Percentiles rank a stretch among this genome's conserved stretches.
phyloP scores from a whole-genome alignment of 1,284 basidiomycete genomes.

The Sporisorium sorghi region DNA sequence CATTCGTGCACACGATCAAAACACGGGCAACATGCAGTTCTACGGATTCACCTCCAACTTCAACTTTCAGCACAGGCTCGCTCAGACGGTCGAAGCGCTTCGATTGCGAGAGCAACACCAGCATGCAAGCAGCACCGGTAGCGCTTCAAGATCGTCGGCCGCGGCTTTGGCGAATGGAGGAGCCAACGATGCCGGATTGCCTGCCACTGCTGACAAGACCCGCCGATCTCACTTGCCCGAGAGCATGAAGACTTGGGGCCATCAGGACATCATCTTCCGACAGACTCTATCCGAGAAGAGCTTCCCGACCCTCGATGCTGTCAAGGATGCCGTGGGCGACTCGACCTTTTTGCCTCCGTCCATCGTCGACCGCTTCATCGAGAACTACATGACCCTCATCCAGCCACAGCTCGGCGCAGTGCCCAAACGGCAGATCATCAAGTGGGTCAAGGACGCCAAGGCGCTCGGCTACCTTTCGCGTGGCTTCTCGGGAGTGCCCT shows the following conservation, averaged over 20 bases:
- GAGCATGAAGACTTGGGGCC: slow-evolving; percentile 50
- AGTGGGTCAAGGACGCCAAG: slow-evolving; percentile 52
- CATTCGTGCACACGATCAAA: slow-evolving; percentile 50
- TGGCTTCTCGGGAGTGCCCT: slow-evolving; percentile 40
- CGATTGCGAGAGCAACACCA: slow-evolving; percentile 43
- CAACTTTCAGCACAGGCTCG: slow-evolving; percentile 51
- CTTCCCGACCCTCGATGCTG: slow-evolving; percentile 43
- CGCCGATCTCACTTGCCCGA: slow-evolving; percentile 38
- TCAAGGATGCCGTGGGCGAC: slow-evolving; percentile 40
- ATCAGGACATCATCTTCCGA: slow-evolving; percentile 52
- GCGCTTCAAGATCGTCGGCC: background rate
- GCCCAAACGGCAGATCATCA: slow-evolving; percentile 47
- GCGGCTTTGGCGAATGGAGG: slow-evolving; percentile 4
- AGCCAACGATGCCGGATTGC: background rate
- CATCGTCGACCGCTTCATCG: slow-evolving; percentile 52
- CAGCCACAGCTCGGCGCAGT: slow-evolving; percentile 45
- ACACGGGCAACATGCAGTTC: slow-evolving; percentile 53
- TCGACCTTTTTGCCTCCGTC: slow-evolving; percentile 47
- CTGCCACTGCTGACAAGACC: slow-evolving; percentile 3
- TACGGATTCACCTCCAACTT: slow-evolving; percentile 56
- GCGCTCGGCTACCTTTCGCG: slow-evolving; percentile 46
- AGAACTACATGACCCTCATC: slow-evolving; percentile 52
- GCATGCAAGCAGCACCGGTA: slow-evolving; percentile 6
- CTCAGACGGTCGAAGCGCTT: slow-evolving; percentile 44
- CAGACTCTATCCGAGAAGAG: slow-evolving; percentile 32